Percentiles rank a stretch among this genome's conserved stretches.
phyloP scores from a whole-genome alignment of 176 grass and related monocot species.

The Triticum dicoccoides region DNA sequence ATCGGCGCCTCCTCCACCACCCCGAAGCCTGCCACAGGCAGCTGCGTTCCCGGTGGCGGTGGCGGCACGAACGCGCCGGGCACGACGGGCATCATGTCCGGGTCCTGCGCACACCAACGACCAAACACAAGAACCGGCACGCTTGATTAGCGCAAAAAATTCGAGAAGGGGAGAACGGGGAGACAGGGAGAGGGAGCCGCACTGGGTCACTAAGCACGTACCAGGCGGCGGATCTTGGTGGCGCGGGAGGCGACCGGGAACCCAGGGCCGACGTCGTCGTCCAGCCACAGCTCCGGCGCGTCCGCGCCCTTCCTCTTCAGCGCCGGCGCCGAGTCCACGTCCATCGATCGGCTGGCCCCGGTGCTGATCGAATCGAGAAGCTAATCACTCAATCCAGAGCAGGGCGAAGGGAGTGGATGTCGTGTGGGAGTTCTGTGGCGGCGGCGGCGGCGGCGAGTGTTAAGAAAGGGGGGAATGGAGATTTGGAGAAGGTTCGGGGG shows the following conservation, averaged over 20 bases:
- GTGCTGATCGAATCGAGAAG: background rate
- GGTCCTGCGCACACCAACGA: background rate
- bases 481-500: slow-evolving; percentile 2
- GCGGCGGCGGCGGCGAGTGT: background rate
- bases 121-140: background rate
- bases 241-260: slow-evolving; percentile 10
- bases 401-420: background rate
- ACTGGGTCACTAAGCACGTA: background rate
- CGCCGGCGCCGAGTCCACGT: background rate
- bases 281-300: slow-evolving; percentile 7
- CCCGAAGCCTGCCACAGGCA: background rate
- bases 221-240: slow-evolving; percentile 33
- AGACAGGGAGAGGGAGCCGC: too few relatives aligned
- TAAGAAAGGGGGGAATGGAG: background rate
- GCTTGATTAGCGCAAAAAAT: background rate
- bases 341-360: background rate
- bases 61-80: background rate
- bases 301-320: slow-evolving; percentile 26
- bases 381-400: background rate
- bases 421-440: background rate
- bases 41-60: background rate
- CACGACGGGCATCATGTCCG: background rate
- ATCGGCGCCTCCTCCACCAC: background rate
- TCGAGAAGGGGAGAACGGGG: background rate
- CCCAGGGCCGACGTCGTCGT: background rate